Percentiles rank a stretch among this genome's conserved stretches.
phyloP scores from a whole-genome alignment of 2,329 filamentous ascomycete genomes.

The Pyricularia sp. region DNA sequence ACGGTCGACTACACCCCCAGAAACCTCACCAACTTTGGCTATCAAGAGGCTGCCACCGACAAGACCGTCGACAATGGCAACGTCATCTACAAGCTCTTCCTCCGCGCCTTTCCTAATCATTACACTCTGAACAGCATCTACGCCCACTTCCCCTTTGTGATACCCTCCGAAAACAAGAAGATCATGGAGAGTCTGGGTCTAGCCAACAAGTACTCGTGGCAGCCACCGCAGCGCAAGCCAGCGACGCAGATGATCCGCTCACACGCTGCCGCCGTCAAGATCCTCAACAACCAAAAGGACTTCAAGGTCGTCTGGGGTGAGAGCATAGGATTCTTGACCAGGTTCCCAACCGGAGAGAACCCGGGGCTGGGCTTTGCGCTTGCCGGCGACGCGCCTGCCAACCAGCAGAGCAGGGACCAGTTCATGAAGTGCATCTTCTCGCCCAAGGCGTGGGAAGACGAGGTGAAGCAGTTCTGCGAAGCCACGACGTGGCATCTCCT shows the following conservation, averaged over 20 bases:
- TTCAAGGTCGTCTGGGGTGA: constrained; percentile 25
- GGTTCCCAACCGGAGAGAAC: constrained; percentile 23
- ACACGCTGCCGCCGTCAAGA: constrained; percentile 28
- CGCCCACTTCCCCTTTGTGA: constrained; percentile 43
- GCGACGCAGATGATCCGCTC: constrained; percentile 40
- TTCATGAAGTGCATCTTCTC: constrained; percentile 18
- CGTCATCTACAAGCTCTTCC: constrained; percentile 35
- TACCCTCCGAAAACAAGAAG: constrained; percentile 40
- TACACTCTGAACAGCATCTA: constrained; percentile 46
- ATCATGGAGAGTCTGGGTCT: constrained; percentile 47
- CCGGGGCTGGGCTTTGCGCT: constrained; percentile 26
- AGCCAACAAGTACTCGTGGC: constrained; percentile 49
- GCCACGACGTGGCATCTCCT: constrained; percentile 3
- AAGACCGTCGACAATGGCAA: constrained; percentile 29
- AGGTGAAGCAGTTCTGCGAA: constrained; percentile 1
- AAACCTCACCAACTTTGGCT: constrained; percentile 59
- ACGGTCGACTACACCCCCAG: constrained; percentile 49
- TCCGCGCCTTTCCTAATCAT: constrained; percentile 39
- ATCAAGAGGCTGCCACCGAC: constrained; percentile 28
- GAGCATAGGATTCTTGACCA: constrained; percentile 18
- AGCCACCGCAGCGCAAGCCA: constrained; percentile 34
- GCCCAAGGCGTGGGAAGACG: neutral
- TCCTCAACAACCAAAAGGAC: constrained; percentile 16
- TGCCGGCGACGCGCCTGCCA: constrained; percentile 22
- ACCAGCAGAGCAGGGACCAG: constrained; percentile 20